Percentiles rank a stretch among this genome's conserved stretches.
phyloP scores from a whole-genome alignment of 495 filamentous ascomycete species.

The Aeminium ludgeri region DNA sequence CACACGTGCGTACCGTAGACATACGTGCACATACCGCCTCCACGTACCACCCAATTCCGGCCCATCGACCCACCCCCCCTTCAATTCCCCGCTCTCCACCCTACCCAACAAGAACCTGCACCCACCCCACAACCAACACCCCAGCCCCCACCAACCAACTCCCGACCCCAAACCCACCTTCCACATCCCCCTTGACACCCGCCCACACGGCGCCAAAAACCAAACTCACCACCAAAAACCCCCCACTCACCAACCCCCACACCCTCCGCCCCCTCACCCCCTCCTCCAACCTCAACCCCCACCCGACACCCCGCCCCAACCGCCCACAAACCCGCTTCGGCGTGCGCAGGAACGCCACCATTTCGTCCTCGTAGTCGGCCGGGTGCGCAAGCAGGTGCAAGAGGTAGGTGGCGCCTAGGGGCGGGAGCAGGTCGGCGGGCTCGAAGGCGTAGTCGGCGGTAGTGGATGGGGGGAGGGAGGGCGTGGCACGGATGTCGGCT shows the following conservation, averaged over 20 bases:
- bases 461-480: conserved; percentile 20
- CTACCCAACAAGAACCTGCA: conserved; percentile 19
- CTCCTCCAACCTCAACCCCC: conserved; percentile 30
- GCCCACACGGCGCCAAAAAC: conserved; percentile 26
- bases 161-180: conserved; percentile 29
- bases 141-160: conserved; percentile 22
- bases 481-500: conserved; percentile 21
- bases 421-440: conserved; percentile 24
- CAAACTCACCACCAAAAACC: conserved; percentile 23
- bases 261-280: conserved; percentile 24
- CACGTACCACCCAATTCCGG: no score
- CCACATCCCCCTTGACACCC: conserved; percentile 21
- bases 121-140: conserved; percentile 20
- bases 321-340: conserved; percentile 18
- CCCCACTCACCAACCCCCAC: conserved; percentile 18
- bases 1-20: no score
- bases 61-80: no score
- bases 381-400: conserved; percentile 27
- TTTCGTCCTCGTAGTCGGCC: conserved; percentile 23
- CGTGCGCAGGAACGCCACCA: conserved; percentile 18
- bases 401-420: conserved; percentile 24
- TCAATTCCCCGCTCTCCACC: no score
- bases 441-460: conserved; percentile 23
- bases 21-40: no score
- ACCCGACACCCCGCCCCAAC: conserved; percentile 22